Base-by-base conservation (phyloP, 306 rosid genomes). In the Lotus japonicus region DNA sequence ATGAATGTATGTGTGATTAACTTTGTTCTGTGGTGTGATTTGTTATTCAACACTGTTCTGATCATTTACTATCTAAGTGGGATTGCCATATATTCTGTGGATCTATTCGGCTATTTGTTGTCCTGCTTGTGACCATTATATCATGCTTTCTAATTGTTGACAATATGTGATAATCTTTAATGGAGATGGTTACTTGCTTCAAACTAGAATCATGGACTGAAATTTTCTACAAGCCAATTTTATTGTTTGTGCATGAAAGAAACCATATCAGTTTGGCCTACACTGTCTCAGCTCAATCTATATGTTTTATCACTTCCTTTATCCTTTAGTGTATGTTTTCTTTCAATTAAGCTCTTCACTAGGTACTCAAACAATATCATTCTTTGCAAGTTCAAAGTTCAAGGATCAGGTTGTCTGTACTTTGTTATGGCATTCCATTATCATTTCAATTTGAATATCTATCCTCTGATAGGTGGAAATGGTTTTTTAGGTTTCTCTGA, bases 371-470 rank as follows among this genome's bases (percentile, higher is more conserved):
- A 9, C 19, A n/a, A 18, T 73, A 54, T 66, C 38, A 36, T 15
- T 59, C 61, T 39, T 71, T 68, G 21, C 48, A 67, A 21, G 11
- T 68, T n/a, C n/a, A n/a, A n/a, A n/a, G n/a, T n/a, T 68, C 31
- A 64, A 50, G 48, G 10, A 11, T 76, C 45, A 39, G 17, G 71
- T 0, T 26, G 16, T 68, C 7, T 31, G 36, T 5, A 26, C 4
- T 31, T 7, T 11, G 18, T 7, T 17, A 11, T 52, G 55, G 10
- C 23, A 60, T 72, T 57, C 44, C 17, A n/a, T 26, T 14, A 7
- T 18, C 33, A 23, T 48, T 59, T 2, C 31, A 19, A 57, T 13
- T 58, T 16, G 17, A 41, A 39, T 72, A 36, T 61, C 70, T 38
- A 4, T 45, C 45, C 57, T 62, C 45, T 16, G 26, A 31, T 5